Evolutionary conservation across 306 rosid species (phyloP), one percentile per base, ranked within the genome.

Genomic region (Casuarina equisetifolia): DNA sequence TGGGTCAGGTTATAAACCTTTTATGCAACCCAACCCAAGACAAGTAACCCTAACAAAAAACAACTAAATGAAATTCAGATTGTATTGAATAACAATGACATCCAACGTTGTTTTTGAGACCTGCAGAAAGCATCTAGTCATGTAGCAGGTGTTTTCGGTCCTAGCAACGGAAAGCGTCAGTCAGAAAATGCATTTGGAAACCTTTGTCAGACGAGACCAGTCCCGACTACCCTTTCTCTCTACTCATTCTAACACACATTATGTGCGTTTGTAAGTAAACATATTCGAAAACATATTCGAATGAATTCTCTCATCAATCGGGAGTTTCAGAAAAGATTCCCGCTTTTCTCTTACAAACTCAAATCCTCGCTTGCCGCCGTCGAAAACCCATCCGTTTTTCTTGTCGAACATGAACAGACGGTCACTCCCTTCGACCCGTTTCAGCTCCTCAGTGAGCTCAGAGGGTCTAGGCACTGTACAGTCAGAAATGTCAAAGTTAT

Each of bases 401-500:
- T 79, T 17, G 2, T 1, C 13, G 32, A 68, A 75, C 19, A 42
- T 78, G 84, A 68, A 11, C 73, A 49, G 49, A 79, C 12, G 53
- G 63, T 40, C 69, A 10, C 52, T 55, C 79, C 64, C 66, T 79
- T 75, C 9, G 83, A 82, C 71, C 89, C 86, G 25, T 12, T 76
- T 62, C 67, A 19, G 63, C 68, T 93, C 73, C 75, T 89, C 81
- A 82, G 71, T 59, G 80, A 75, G 59, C 76, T 62, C 78, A 81
- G 84, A 67, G 76, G 77, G 72, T 82, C 87, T 19, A 58, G 74
- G 50, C 66, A 51, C 8, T 74, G 67, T 61, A 71, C 44, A 10
- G 10, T 59, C 68, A 69, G 52, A 71, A 74, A 80, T 77, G 71
- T 90, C 5, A 79, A 84, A 85, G 55, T 78, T 52, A 17, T 91